These are phyloP conservation scores for Alternaria sp. DNA, from an alignment of 2,329 filamentous ascomycete species.

Conservation along the genomic window DNA sequence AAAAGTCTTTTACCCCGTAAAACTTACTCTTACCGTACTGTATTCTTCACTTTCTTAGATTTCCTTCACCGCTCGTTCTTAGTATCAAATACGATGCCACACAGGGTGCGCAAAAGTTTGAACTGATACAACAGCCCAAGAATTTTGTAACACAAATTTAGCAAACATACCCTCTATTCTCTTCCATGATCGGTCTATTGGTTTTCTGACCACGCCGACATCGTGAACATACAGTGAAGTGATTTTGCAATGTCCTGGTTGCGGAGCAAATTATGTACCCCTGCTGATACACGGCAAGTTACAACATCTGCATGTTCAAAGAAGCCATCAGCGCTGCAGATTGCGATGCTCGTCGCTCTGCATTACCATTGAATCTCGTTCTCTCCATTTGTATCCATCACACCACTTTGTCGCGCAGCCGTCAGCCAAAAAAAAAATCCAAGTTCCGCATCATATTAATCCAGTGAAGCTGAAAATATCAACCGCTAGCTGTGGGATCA, in stretches of 20 bases:
- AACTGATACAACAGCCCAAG: background rate
- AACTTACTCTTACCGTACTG: background rate
- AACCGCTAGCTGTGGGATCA: no score
- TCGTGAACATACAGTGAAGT: background rate
- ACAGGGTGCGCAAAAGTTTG: background rate
- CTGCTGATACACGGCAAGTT: no score
- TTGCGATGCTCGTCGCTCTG: no score
- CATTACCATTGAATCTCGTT: no score
- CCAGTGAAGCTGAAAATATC: no score
- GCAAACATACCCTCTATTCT: background rate
- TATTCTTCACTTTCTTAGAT: background rate
- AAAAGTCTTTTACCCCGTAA: background rate
- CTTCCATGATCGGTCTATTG: background rate
- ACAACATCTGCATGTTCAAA: no score
- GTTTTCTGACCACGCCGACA: accelerated
- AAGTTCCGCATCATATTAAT: no score
- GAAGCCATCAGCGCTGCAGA: no score
- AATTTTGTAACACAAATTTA: background rate
- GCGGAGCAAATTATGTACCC: background rate
- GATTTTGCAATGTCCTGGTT: background rate
- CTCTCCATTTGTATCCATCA: no score
- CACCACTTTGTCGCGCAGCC: no score
- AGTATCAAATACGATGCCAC: background rate
- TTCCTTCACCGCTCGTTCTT: background rate
- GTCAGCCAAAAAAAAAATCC: no score